These are phyloP conservation scores for Stenogyne calaminthoides DNA, from an alignment of 305 asterid species.

Conservation along the genomic window DNA sequence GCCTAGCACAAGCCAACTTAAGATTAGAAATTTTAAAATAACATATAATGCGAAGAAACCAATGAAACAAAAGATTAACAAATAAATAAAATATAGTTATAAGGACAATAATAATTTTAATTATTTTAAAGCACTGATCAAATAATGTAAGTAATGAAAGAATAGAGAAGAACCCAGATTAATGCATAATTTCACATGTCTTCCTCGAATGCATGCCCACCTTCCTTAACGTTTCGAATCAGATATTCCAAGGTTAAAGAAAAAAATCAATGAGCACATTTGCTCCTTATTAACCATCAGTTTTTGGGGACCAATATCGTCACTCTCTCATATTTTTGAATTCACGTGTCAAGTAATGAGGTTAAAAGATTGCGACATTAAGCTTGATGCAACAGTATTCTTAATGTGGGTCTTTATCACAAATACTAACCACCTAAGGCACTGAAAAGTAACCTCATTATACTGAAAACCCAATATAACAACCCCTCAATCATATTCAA, in stretches of 20 bases:
- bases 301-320: conserved; percentile 2
- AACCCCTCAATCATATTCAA: neutral
- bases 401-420: neutral
- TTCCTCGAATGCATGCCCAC: conserved; percentile 1
- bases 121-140: neutral
- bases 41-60: conserved; percentile 20
- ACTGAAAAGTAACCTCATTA: neutral
- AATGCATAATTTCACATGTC: conserved; percentile 5
- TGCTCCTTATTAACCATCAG: conserved; percentile 11
- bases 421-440: conserved; percentile 11
- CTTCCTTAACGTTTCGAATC: no score
- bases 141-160: conserved; percentile 7
- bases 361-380: conserved; percentile 6
- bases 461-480: conserved; percentile 7
- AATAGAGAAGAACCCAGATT: conserved; percentile 6
- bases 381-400: conserved; percentile 20
- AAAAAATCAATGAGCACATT: neutral
- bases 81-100: neutral
- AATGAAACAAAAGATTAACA: neutral
- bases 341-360: conserved; percentile 1
- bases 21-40: conserved; percentile 29
- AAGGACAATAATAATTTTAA: conserved; percentile 25
- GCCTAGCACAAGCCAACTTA: conserved; percentile 56
- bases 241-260: conserved; percentile 7
- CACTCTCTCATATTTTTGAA: conserved; percentile 14